These are phyloP conservation scores for Sugiyamaella chiloensis DNA, from an alignment of 805 yeast genomes.

Conservation along the genomic window DNA sequence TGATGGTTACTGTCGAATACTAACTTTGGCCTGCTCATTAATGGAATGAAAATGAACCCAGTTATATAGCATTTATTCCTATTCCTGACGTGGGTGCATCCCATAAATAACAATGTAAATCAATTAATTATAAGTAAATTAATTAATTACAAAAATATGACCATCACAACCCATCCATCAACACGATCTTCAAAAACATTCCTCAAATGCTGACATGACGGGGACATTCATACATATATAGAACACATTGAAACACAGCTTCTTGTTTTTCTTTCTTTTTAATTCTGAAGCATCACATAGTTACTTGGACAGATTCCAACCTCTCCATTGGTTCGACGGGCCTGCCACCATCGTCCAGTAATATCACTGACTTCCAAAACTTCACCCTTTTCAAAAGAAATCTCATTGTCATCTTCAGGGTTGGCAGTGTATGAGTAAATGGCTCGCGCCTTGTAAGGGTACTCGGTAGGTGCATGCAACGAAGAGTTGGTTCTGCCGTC, in stretches of 20 bases:
- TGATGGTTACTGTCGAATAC: no score
- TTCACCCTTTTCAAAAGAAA: conserved; percentile 87
- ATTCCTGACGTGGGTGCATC: no score
- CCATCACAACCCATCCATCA: no score
- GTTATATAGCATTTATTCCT: no score
- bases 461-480: conserved; percentile 40
- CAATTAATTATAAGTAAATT: no score
- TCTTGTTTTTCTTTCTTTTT: neutral
- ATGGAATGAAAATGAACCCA: no score
- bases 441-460: conserved; percentile 83
- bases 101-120: no score
- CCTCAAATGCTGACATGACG: no score
- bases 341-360: conserved; percentile 99
- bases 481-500: conserved; percentile 14
- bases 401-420: conserved; percentile 89
- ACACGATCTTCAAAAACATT: no score
- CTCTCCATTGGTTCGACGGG: conserved; percentile 82
- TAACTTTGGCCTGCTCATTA: no score
- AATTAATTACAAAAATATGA: no score
- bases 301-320: conserved; percentile 96
- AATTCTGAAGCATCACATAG: conserved; percentile 61
- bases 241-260: neutral
- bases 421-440: conserved; percentile 84
- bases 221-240: no score
- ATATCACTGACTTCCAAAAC: conserved; percentile 88